phyloP scores from a whole-genome alignment of 2,329 filamentous ascomycete species.

The Pseudogymnoascus sp. region DNA sequence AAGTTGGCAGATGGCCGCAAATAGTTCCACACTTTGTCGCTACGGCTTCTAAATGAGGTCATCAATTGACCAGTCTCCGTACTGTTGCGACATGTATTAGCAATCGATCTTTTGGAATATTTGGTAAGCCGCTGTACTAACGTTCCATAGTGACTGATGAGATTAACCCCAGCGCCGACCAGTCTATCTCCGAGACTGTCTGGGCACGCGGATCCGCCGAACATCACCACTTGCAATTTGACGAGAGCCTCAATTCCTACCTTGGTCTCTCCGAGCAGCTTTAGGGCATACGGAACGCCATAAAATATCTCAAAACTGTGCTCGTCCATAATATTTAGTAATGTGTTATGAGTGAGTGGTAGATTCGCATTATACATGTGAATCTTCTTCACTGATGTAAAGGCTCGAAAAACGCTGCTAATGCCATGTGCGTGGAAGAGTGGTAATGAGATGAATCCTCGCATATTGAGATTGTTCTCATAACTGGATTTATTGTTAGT shows the following conservation, averaged over 20 bases:
- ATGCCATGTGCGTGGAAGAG: slow-evolving; percentile 54
- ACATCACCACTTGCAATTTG: slow-evolving; percentile 45
- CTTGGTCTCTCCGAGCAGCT: slow-evolving; percentile 51
- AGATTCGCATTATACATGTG: slow-evolving; percentile 47
- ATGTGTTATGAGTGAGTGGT: slow-evolving; percentile 43
- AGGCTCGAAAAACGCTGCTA: slow-evolving; percentile 44
- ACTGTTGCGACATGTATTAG: neutral
- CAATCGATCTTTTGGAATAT: neutral
- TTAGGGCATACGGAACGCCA: slow-evolving; percentile 56
- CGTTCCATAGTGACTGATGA: slow-evolving; percentile 50
- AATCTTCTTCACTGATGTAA: slow-evolving; percentile 42
- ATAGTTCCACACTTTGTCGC: slow-evolving; percentile 38
- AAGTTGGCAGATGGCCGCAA: slow-evolving; percentile 7
- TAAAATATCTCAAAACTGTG: slow-evolving; percentile 47
- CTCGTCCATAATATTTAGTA: slow-evolving; percentile 37
- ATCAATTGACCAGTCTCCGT: slow-evolving; percentile 32
- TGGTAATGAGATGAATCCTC: slow-evolving; percentile 46
- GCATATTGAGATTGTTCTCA: slow-evolving; percentile 28
- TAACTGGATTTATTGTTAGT: slow-evolving; percentile 13
- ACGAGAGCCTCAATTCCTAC: slow-evolving; percentile 42
- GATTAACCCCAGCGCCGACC: slow-evolving; percentile 43
- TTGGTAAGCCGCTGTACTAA: slow-evolving; percentile 25
- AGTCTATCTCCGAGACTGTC: slow-evolving; percentile 50
- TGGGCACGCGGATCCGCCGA: slow-evolving; percentile 49
- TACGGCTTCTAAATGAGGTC: slow-evolving; percentile 30